Percentiles rank a stretch among this genome's conserved stretches.
Evolutionary conservation across 164 flowering plant genomes (phyloP).

Genomic region (Paratinospora sagittata): DNA sequence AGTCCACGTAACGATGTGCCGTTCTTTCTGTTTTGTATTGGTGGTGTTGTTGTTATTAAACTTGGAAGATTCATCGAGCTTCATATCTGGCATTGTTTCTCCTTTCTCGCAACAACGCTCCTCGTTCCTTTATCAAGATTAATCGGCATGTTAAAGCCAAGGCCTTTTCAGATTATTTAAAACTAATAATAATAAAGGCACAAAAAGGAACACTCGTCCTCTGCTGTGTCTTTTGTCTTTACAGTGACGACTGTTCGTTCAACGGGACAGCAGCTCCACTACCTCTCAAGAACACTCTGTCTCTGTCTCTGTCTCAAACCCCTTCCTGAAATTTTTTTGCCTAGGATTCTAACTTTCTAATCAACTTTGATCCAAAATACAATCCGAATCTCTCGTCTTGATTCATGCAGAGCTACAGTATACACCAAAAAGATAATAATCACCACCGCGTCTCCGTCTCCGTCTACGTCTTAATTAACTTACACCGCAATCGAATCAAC

Average conservation of each 20-base stretch:
- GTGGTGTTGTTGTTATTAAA: background rate
- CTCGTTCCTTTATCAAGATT: conserved; percentile 26
- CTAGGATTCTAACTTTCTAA: conserved; percentile 20
- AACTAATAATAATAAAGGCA: conserved; percentile 4
- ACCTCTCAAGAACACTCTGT: conserved; percentile 12
- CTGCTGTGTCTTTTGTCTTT: conserved; percentile 16
- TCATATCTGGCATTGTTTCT: conserved; percentile 26
- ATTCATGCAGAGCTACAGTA: conserved; percentile 1
- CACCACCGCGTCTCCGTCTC: too few species aligned
- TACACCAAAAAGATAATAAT: background rate
- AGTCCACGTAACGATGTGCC: conserved; percentile 90
- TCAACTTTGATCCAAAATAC: conserved; percentile 13
- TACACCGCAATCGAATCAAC: background rate
- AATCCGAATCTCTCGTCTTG: background rate
- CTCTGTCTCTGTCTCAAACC: conserved; percentile 4
- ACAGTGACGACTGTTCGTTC: conserved; percentile 29
- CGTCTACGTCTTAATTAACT: too few species aligned
- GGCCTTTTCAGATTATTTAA: conserved; percentile 14
- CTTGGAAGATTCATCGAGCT: conserved; percentile 21
- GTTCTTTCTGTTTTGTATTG: conserved; percentile 56
- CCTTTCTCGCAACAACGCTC: conserved; percentile 23
- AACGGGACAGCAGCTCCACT: conserved; percentile 21
- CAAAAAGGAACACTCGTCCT: conserved; percentile 15
- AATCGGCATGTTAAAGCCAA: conserved; percentile 45
- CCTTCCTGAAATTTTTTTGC: background rate